Evolutionary conservation across 2,329 filamentous ascomycete genomes (phyloP).

Genomic region (Byssothecium circinans): DNA sequence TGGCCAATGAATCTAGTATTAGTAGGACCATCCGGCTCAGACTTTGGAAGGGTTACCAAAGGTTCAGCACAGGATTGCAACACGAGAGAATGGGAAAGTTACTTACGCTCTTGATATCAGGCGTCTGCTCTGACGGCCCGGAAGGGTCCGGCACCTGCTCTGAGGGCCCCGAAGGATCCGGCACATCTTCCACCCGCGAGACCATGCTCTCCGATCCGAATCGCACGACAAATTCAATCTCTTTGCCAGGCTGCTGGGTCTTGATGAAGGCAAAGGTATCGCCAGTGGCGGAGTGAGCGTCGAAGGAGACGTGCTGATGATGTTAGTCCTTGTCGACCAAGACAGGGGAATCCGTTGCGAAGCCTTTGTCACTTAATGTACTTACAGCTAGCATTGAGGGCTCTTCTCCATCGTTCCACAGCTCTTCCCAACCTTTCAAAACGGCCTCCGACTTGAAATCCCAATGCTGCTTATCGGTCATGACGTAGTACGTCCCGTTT

Average conservation of each 20-base stretch:
- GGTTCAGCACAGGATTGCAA: no score
- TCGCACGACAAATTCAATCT: conserved; percentile 20
- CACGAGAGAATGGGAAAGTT: no score
- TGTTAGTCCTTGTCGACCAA: no score
- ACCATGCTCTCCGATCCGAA: conserved; percentile 18
- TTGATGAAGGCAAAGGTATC: conserved; percentile 33
- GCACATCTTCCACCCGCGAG: conserved; percentile 8
- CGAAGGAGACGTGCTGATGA: conserved; percentile 23
- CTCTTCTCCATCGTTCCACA: conserved; percentile 18
- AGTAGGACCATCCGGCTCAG: no score
- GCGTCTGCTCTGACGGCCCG: no score
- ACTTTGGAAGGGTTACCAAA: no score
- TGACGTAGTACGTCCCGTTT: conserved; percentile 25
- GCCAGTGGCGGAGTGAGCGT: conserved; percentile 20
- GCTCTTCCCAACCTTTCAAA: conserved; percentile 15
- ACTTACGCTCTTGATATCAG: no score
- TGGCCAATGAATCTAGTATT: no score
- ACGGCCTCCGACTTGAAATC: conserved; percentile 13
- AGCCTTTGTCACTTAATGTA: neutral
- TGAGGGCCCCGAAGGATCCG: no score
- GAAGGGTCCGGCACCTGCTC: no score
- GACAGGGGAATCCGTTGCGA: no score
- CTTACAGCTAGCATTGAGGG: conserved; percentile 24
- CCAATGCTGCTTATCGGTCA: conserved; percentile 8
- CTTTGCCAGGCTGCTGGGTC: conserved; percentile 14